Evolutionary conservation across 1,139 yeast genomes (phyloP), one percentile per base, ranked within the genome.

Genomic region (Taiozyma sp.): DNA sequence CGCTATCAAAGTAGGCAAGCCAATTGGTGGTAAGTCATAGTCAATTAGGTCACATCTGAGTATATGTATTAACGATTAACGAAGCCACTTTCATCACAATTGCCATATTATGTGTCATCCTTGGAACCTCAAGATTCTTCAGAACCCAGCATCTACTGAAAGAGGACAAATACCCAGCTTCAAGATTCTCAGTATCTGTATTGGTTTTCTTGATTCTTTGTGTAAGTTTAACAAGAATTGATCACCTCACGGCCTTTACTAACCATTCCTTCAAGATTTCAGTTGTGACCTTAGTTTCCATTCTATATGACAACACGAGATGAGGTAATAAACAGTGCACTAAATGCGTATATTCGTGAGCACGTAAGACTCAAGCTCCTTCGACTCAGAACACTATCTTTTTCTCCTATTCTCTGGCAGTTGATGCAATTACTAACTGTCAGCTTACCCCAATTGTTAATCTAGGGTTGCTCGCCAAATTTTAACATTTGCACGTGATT

Each of bases 91-190:
- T 78, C 57, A 70, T 78, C 0, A 62, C 64, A 0, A 59, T 72
- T n/a, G 79, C 76, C 0, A 64, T 76, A 4, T 48, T 73, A 4
- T 66, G 75, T 14, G 66, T 76, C 45, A 14, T 69, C 1, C 61
- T 76, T 49, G 83, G 83, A 1, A 60, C 70, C 7, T 48, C 59
- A 38, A 64, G 83, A 40, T 79, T 76, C 60, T 77, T 75, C 58
- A 58, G 65, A 19, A 70, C 78, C 14, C 85, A 81, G 59, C 53
- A 65, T 19, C 60, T 74, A 54, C 66, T 82, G 43, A 72, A 77
- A 43, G 60, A 67, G 43, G 74, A 75, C 46, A 63, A 67, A 54
- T 82, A 79, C 57, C 86, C 86, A 0, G 84, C 80, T 1, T 70
- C 79, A 23, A 63, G 76, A 24, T 53, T 68, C 13, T 61, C 71